A percentile compares a stretch with the other conserved stretches of the same genome.
Evolutionary conservation across 1,284 basidiomycete species (phyloP).

Genomic region (Dichomitus squalens): DNA sequence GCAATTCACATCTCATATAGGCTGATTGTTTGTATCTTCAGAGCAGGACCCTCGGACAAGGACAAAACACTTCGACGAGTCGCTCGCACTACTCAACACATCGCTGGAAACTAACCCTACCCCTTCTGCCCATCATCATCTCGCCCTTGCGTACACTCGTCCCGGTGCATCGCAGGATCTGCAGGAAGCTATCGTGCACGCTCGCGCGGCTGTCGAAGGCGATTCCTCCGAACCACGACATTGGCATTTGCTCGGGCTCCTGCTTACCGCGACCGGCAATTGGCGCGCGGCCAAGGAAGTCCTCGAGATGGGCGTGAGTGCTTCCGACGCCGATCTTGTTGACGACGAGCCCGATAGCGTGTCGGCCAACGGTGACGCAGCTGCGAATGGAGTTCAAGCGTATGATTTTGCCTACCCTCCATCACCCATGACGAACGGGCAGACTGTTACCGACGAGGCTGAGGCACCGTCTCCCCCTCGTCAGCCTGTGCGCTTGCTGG

Average conservation of each 20-base stretch:
- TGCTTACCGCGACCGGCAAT: conserved; percentile 81
- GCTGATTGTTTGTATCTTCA: conserved; percentile 29
- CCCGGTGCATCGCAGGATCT: conserved; percentile 68
- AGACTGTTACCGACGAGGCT: background rate
- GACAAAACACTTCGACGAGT: conserved; percentile 56
- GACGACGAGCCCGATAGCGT: conserved; percentile 33
- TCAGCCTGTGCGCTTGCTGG: conserved; percentile 34
- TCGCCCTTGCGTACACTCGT: conserved; percentile 77
- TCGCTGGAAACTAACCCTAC: conserved; percentile 60
- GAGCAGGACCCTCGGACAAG: conserved; percentile 71
- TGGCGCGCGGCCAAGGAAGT: conserved; percentile 82
- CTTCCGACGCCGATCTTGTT: conserved; percentile 49
- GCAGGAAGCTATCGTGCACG: conserved; percentile 66
- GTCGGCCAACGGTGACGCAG: conserved; percentile 10
- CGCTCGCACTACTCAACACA: conserved; percentile 58
- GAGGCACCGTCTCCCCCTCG: background rate
- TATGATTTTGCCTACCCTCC: conserved; percentile 25
- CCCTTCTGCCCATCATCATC: conserved; percentile 75
- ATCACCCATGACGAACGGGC: conserved; percentile 9
- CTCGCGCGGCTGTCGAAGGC: conserved; percentile 77
- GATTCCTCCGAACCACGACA: conserved; percentile 75
- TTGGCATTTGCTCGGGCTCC: conserved; percentile 91
- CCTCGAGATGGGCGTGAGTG: conserved; percentile 67
- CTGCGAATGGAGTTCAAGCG: conserved; percentile 20
- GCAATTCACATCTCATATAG: background rate